Conservation (phyloP, 106 monocot genomes). For the Agapanthus africanus region DNA sequence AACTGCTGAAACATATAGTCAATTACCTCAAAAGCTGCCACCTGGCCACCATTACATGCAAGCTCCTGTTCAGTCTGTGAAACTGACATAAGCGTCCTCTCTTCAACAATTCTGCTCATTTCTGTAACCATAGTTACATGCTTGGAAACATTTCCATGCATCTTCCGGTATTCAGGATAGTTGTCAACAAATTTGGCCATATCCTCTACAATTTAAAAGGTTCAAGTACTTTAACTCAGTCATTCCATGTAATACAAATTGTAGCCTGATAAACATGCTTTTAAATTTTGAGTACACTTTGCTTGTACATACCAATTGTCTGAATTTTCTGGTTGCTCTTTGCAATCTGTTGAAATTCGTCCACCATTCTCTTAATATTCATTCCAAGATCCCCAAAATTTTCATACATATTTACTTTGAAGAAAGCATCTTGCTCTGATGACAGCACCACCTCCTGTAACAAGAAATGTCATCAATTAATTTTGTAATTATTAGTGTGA, state of each 20-base stretch:
- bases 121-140: conserved; percentile 96
- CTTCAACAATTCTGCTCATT: conserved; percentile 91
- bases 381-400: conserved; percentile 99
- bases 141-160: conserved; percentile 99
- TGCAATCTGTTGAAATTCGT: conserved; percentile 96
- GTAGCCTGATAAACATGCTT: background rate
- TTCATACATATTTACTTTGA: conserved; percentile 90
- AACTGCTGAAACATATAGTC: background rate
- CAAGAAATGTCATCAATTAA: conserved; percentile 10
- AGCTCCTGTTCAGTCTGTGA: conserved; percentile 97
- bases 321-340: conserved; percentile 98
- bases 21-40: conserved; percentile 86
- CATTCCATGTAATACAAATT: background rate
- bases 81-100: conserved; percentile 88
- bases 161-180: conserved; percentile 93
- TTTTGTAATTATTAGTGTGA: background rate
- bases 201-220: conserved; percentile 54
- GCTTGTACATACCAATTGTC: conserved; percentile 60
- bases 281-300: background rate
- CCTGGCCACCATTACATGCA: conserved; percentile 97
- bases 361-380: conserved; percentile 98
- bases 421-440: conserved; percentile 92
- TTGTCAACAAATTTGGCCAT: conserved; percentile 98
- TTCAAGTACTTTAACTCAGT: background rate
- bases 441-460: conserved; percentile 91